Percentiles rank a stretch among this genome's conserved stretches.
Evolutionary conservation across 176 grass and related monocot genomes (phyloP).

Genomic region (Tillandsia leiboldiana): DNA sequence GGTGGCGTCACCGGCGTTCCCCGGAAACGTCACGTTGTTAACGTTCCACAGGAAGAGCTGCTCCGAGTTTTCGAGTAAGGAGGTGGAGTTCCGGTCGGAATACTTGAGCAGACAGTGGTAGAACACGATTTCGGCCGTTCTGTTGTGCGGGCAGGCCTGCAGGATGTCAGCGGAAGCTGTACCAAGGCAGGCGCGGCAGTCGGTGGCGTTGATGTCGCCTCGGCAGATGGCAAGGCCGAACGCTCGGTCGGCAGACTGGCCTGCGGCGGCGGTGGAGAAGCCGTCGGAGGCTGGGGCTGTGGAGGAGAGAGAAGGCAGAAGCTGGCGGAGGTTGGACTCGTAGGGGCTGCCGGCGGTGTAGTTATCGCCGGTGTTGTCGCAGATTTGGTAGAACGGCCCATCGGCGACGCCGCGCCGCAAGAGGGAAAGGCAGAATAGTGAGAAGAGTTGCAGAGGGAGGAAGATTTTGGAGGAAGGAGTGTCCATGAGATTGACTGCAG

Average conservation of each 20-base stretch:
- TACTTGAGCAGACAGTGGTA: conserved; percentile 35
- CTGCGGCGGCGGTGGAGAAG: conserved; percentile 21
- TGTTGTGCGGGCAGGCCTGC: conserved; percentile 25
- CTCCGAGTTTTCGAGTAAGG: neutral
- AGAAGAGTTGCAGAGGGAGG: neutral
- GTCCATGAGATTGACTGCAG: no score
- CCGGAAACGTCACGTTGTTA: neutral
- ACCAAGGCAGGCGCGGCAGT: conserved; percentile 30
- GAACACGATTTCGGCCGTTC: conserved; percentile 5
- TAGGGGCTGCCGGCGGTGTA: neutral
- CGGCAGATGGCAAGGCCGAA: conserved; percentile 43
- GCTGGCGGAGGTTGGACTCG: neutral
- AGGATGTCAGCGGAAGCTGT: conserved; percentile 17
- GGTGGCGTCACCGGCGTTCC: neutral
- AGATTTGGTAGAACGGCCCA: neutral
- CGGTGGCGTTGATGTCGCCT: conserved; percentile 31
- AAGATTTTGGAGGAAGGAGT: neutral
- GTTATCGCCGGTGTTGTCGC: neutral
- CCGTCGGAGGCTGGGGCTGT: neutral
- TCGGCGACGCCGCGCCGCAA: no score
- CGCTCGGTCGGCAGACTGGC: conserved; percentile 11
- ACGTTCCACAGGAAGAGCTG: neutral
- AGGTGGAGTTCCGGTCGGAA: conserved; percentile 39
- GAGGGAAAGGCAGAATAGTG: neutral
- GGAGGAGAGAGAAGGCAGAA: neutral